phyloP scores from a whole-genome alignment of 2,329 filamentous ascomycete genomes.

The Zymoseptoria crescenta region DNA sequence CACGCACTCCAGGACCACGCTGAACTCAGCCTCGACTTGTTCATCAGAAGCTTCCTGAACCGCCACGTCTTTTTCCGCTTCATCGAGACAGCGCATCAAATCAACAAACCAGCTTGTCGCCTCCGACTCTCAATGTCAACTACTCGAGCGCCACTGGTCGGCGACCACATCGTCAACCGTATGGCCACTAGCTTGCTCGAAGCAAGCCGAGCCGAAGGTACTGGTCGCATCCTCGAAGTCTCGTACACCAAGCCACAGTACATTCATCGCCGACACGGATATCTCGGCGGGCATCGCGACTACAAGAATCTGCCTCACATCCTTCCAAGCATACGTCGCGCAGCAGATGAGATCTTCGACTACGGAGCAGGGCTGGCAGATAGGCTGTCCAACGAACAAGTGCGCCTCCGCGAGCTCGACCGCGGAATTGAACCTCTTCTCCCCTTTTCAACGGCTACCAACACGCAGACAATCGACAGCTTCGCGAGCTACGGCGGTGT shows the following conservation, averaged over 20 bases:
- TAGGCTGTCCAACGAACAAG: conserved; percentile 18
- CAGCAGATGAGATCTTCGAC: conserved; percentile 18
- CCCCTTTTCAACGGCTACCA: conserved; percentile 22
- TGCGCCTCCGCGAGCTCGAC: conserved; percentile 19
- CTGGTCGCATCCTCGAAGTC: conserved; percentile 20
- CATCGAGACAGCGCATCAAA: background rate
- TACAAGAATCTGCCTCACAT: conserved; percentile 5
- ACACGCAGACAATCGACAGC: conserved; percentile 22
- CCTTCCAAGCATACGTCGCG: conserved; percentile 10
- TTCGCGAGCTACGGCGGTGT: conserved; percentile 15
- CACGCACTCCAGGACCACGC: background rate
- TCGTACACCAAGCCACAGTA: conserved; percentile 21
- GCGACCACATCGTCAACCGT: background rate
- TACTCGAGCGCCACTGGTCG: background rate
- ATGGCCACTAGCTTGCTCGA: conserved; percentile 2
- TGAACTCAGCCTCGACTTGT: background rate
- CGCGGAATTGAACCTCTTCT: conserved; percentile 16
- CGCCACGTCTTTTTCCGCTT: background rate
- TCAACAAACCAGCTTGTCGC: background rate
- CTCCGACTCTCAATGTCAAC: background rate
- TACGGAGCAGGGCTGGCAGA: background rate
- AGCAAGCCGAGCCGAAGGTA: conserved; percentile 12
- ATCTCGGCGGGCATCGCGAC: conserved; percentile 17
- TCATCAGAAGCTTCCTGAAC: background rate
- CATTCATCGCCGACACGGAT: conserved; percentile 17